Conservation (phyloP, 2,329 filamentous ascomycete genomes). For the Zalaria obscura region DNA sequence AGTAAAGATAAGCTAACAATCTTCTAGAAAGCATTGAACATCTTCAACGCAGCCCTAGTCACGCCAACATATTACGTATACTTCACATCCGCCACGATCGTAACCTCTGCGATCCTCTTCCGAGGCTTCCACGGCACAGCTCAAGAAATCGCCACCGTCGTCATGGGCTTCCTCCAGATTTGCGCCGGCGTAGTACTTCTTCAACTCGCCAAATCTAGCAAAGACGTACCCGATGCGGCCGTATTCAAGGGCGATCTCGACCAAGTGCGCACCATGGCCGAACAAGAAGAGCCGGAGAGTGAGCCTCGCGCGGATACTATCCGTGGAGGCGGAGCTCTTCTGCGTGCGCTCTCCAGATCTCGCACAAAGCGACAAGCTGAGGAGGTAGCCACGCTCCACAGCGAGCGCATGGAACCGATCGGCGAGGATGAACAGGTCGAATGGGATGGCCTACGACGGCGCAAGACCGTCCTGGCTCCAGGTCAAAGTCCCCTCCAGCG, state of each 20-base stretch:
- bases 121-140: conserved; percentile 82
- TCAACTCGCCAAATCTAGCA: conserved; percentile 95
- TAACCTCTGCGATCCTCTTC: conserved; percentile 86
- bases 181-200: conserved; percentile 84
- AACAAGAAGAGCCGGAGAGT: conserved; percentile 89
- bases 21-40: conserved; percentile 83
- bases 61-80: conserved; percentile 98
- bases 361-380: conserved; percentile 66
- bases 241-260: conserved; percentile 88
- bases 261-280: conserved; percentile 87
- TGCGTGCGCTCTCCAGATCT: conserved; percentile 64
- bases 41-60: conserved; percentile 93
- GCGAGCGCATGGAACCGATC: conserved; percentile 69
- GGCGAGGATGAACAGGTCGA: conserved; percentile 70
- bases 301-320: conserved; percentile 96
- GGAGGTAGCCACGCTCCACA: conserved; percentile 63
- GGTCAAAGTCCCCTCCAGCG: conserved; percentile 29
- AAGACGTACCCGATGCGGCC: conserved; percentile 87
- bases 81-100: conserved; percentile 90
- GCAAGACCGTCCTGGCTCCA: conserved; percentile 43
- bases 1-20: conserved; percentile 6
- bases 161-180: conserved; percentile 87
- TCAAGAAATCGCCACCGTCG: conserved; percentile 69
- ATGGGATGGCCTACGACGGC: conserved; percentile 79
- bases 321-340: conserved; percentile 74